A percentile compares a stretch with the other conserved stretches of the same genome.
Evolutionary conservation across 2,329 filamentous ascomycete species (phyloP).

Genomic region (Aspergillus ustus): DNA sequence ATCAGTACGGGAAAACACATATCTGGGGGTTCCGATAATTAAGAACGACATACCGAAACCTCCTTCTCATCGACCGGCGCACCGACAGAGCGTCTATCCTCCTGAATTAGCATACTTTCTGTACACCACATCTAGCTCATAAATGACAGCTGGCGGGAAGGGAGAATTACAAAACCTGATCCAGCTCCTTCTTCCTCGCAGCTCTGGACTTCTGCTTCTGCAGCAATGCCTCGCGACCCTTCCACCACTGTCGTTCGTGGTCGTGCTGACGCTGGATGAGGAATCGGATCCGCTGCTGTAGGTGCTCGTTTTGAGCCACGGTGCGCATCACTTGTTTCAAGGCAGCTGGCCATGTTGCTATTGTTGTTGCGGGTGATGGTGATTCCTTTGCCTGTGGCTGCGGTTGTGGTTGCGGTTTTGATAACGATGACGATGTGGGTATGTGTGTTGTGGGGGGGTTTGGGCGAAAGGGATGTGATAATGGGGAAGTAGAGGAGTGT

Average conservation of each 20-base stretch:
- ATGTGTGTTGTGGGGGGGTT: constrained; percentile 3
- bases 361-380: constrained; percentile 41
- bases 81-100: constrained; percentile 51
- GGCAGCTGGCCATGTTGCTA: constrained; percentile 57
- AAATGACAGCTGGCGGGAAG: neutral
- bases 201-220: constrained; percentile 56
- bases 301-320: constrained; percentile 51
- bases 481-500: neutral
- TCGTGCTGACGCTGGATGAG: constrained; percentile 67
- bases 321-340: constrained; percentile 57
- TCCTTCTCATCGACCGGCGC: constrained; percentile 42
- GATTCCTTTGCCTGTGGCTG: constrained; percentile 12
- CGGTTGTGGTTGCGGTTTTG: constrained; percentile 1
- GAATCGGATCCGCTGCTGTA: constrained; percentile 54
- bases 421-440: neutral
- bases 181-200: constrained; percentile 58
- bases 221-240: constrained; percentile 56
- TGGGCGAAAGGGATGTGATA: neutral
- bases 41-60: constrained; percentile 34
- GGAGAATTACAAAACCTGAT: constrained; percentile 58
- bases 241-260: constrained; percentile 67
- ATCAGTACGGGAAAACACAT: neutral
- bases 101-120: neutral
- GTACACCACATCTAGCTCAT: neutral
- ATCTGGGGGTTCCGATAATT: neutral